These are phyloP conservation scores for Leccinum subrobustum DNA, from an alignment of 1,284 basidiomycete species.

Conservation along the genomic window DNA sequence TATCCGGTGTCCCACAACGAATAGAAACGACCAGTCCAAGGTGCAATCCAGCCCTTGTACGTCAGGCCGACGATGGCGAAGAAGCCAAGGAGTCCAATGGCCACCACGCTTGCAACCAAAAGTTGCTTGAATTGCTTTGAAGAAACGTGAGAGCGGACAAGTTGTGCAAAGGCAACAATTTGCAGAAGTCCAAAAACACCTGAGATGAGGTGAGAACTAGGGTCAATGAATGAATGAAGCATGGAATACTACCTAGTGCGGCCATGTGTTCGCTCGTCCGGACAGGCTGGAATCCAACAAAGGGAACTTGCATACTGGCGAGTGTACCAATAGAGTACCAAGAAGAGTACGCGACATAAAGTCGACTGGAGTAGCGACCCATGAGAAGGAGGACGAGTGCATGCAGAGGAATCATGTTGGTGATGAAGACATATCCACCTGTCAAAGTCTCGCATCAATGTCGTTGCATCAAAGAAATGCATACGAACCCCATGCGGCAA, in stretches of 20 bases:
- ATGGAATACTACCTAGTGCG: conserved; percentile 68
- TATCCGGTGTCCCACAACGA: conserved; percentile 99
- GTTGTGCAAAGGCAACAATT: conserved; percentile 91
- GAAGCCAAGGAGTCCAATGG: conserved; percentile 72
- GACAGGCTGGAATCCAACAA: conserved; percentile 99
- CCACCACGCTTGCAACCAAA: conserved; percentile 68
- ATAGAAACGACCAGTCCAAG: conserved; percentile 99
- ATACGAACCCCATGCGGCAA: conserved; percentile 93
- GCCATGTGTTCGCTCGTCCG: conserved; percentile 99
- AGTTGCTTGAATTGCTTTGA: conserved; percentile 92
- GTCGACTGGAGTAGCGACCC: conserved; percentile 92
- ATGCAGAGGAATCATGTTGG: conserved; percentile 99
- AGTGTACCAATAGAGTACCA: conserved; percentile 99
- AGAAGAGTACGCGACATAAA: conserved; percentile 95
- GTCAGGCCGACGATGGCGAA: conserved; percentile 78
- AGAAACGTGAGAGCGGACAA: conserved; percentile 87
- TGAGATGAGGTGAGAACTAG: conserved; percentile 29
- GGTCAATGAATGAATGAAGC: neutral
- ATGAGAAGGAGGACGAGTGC: conserved; percentile 91
- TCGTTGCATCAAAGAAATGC: neutral
- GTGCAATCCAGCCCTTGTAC: conserved; percentile 94
- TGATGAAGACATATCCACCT: conserved; percentile 99
- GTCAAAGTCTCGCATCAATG: conserved; percentile 6
- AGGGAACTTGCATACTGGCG: conserved; percentile 98
- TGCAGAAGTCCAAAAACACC: conserved; percentile 96